Conservation (phyloP, 208 protist species). For the Eutreptiella sp. region DNA sequence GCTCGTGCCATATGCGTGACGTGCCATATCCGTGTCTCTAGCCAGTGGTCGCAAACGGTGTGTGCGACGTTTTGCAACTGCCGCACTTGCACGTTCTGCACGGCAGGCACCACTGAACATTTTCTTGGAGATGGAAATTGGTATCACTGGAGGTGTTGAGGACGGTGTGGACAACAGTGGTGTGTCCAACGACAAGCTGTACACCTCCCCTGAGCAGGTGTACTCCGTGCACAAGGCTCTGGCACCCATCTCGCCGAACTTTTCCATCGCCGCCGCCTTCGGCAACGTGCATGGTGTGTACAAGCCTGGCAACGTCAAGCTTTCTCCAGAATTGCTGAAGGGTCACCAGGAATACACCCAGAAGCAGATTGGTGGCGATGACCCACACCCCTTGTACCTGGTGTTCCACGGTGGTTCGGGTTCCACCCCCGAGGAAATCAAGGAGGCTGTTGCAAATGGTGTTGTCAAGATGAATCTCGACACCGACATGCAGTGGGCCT, state of each 20-base stretch:
- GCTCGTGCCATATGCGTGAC: no score
- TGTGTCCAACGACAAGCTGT: slow-evolving; percentile 37
- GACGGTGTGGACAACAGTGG: slow-evolving; percentile 49
- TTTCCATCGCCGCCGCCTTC: slow-evolving; percentile 51
- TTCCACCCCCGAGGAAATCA: slow-evolving; percentile 38
- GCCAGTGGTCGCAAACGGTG: no score
- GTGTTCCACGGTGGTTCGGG: slow-evolving; percentile 57
- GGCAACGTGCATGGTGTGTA: slow-evolving; percentile 61
- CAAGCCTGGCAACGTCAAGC: slow-evolving; percentile 50
- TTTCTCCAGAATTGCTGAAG: slow-evolving; percentile 41
- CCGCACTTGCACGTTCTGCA: no score
- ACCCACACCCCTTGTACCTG: slow-evolving; percentile 41
- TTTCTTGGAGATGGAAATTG: slow-evolving; percentile 54
- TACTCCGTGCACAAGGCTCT: slow-evolving; percentile 42
- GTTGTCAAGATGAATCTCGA: slow-evolving; percentile 60
- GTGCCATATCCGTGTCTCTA: no score
- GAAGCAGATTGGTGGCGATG: slow-evolving; percentile 32
- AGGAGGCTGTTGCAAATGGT: slow-evolving; percentile 39
- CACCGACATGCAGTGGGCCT: slow-evolving; percentile 57
- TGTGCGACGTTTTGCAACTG: no score
- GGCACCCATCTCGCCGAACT: slow-evolving; percentile 28
- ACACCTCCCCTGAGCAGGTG: slow-evolving; percentile 52
- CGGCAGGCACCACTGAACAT: no score
- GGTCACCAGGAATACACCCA: slow-evolving; percentile 43
- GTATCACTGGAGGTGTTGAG: slow-evolving; percentile 52